Percentiles rank a stretch among this genome's conserved stretches.
These are phyloP conservation scores for Brettanomyces anomalus DNA, from an alignment of 805 yeast species.

Conservation along the genomic window DNA sequence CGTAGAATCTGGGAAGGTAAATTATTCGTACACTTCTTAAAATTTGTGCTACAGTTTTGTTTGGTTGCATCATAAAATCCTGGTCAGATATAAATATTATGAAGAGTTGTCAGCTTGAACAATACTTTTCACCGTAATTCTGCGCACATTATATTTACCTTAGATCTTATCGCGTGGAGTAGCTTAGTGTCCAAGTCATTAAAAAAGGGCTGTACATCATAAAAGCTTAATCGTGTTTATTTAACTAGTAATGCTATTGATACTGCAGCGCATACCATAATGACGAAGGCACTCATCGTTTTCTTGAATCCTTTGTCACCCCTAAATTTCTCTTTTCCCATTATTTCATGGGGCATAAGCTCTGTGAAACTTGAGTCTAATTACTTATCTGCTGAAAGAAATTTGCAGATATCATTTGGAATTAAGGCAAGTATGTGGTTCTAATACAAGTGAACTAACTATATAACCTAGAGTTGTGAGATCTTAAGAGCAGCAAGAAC, in stretches of 20 bases:
- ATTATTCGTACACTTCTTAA: no score
- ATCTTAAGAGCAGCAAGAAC: constrained; percentile 39
- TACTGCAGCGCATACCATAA: constrained; percentile 50
- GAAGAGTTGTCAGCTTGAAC: no score
- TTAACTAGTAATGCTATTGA: constrained; percentile 63
- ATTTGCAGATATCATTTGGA: constrained; percentile 58
- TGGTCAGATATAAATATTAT: no score
- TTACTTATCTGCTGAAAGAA: constrained; percentile 63
- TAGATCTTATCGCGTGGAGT: no score
- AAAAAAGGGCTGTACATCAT: no score
- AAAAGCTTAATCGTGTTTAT: constrained; percentile 37
- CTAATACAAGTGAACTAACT: constrained; percentile 65
- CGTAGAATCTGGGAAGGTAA: no score
- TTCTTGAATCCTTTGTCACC: constrained; percentile 30
- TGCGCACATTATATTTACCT: no score
- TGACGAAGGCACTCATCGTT: constrained; percentile 37
- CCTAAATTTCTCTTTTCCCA: constrained; percentile 47
- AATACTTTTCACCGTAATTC: no score
- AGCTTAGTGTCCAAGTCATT: no score
- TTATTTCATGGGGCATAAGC: constrained; percentile 61
- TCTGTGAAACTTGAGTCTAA: constrained; percentile 66
- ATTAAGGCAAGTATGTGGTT: constrained; percentile 45
- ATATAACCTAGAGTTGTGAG: constrained; percentile 59
- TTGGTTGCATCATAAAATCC: no score
- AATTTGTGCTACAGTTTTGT: no score